These are phyloP conservation scores for Heterococcus sp. DNA, from an alignment of 108 stramenopile species.

Conservation along the genomic window DNA sequence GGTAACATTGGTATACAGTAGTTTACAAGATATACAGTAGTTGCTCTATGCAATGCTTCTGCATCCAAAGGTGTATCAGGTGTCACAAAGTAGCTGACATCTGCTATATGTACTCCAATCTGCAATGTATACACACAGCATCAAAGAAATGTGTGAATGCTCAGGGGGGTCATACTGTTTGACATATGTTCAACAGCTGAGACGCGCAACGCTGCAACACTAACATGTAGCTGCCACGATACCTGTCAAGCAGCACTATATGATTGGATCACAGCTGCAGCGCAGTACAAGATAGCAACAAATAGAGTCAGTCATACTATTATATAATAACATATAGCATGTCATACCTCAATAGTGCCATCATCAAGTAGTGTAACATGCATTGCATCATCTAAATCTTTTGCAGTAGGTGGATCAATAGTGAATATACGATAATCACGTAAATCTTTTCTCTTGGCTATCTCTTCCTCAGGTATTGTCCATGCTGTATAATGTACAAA, in stretches of 20 bases:
- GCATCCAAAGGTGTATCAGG: slow-evolving; percentile 73
- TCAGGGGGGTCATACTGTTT: no score
- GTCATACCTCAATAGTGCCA: slow-evolving; percentile 28
- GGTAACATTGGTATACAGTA: slow-evolving; percentile 57
- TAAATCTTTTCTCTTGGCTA: slow-evolving; percentile 26
- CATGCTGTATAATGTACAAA: no score
- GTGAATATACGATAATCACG: slow-evolving; percentile 49
- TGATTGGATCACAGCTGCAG: no score
- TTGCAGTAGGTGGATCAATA: slow-evolving; percentile 92
- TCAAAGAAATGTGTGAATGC: no score
- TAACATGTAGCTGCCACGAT: no score
- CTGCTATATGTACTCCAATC: slow-evolving; percentile 95
- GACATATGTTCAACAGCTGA: no score
- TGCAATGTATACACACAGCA: slow-evolving; percentile 55
- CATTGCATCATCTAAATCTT: slow-evolving; percentile 92
- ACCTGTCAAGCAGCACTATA: no score
- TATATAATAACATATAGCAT: no score
- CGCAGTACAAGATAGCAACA: no score
- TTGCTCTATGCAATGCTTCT: slow-evolving; percentile 82
- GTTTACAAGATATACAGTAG: slow-evolving; percentile 92
- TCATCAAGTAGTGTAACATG: slow-evolving; percentile 61
- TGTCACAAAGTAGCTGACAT: slow-evolving; percentile 85
- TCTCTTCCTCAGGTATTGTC: slow-evolving; percentile 44
- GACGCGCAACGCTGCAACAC: no score
- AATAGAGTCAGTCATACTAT: no score